phyloP scores from a whole-genome alignment of 2,329 filamentous ascomycete genomes.

The Paecilomyces niveus region DNA sequence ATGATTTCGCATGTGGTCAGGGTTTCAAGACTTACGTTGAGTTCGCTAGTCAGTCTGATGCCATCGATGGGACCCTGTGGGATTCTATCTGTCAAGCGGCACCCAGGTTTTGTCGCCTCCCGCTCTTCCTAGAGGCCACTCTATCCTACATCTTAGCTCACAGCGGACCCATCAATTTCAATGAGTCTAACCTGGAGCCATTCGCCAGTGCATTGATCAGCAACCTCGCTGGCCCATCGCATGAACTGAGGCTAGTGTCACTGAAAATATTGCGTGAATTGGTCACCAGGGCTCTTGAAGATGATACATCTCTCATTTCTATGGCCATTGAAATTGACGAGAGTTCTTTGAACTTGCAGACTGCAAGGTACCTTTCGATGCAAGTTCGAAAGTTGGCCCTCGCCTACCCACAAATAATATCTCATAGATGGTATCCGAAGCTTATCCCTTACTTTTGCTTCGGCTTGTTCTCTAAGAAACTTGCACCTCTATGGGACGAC shows the following conservation, averaged over 20 bases:
- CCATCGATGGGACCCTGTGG: constrained; percentile 55
- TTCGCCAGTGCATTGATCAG: constrained; percentile 60
- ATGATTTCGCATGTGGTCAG: constrained; percentile 66
- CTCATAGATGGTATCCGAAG: constrained; percentile 59
- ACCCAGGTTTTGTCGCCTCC: constrained; percentile 57
- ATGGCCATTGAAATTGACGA: constrained; percentile 75
- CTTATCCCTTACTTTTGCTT: constrained; percentile 79
- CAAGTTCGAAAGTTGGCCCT: constrained; percentile 70
- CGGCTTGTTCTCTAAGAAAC: constrained; percentile 76
- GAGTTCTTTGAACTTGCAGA: constrained; percentile 68
- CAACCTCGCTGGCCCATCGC: constrained; percentile 69
- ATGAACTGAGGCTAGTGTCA: constrained; percentile 64
- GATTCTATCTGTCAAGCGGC: constrained; percentile 60
- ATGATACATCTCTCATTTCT: constrained; percentile 36
- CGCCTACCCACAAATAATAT: constrained; percentile 53
- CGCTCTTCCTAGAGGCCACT: constrained; percentile 60
- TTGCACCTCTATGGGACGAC: constrained; percentile 84
- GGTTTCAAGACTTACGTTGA: constrained; percentile 67
- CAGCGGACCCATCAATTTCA: constrained; percentile 24
- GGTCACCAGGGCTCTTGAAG: constrained; percentile 41
- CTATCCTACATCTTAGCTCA: constrained; percentile 41
- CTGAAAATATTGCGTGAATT: constrained; percentile 64
- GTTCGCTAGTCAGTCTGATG: constrained; percentile 54
- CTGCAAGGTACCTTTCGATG: constrained; percentile 71
- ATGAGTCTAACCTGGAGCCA: constrained; percentile 51